Base-by-base conservation (phyloP, 208 protist genomes). In the Leptomonas pyrrhocoris region DNA sequence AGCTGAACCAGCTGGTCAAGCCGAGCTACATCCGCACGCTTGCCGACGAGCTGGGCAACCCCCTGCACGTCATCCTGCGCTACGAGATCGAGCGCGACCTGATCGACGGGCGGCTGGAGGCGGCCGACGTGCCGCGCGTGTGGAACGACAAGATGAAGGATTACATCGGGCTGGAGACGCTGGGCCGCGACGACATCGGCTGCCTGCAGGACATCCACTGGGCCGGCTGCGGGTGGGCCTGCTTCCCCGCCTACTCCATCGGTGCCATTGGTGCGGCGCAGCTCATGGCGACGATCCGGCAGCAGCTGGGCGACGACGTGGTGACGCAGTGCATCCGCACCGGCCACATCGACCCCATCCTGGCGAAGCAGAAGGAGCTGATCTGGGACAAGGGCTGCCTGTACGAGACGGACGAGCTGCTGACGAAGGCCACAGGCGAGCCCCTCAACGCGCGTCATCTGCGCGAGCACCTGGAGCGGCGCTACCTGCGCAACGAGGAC, bases 21-120 rank as follows among this genome's bases (percentile, higher is more conserved):
- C 90, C 90, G 2, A 77, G 84, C 40, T 82, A 77, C 48, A 97
- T 97, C 58, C 90, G 95, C 45, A 84, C 97, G n/a, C 34, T 80
- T 40, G 85, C 93, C 0, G 95, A 98, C 54, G 95, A 98, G 82
- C 72, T 98, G 36, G 92, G 84, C 70, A 97, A 98, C 83, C 85
- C 90, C 0, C 64, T 97, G 67, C 95, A 98, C 73, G 68, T 98
- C 49, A 83, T 97, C 28, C 61, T 98, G 51, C 83, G 95, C 34
- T 97, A 90, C 79, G 92, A 96, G 53, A 93, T 98, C 25, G 93
- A 98, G 77, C 82, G 84, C 40, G 89, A 61, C 21, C 68, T 98
- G 16, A 85, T 98, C 15, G 82, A 93, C 46, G 93, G 89, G 28
- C 77, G 69, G 12, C 71, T 95, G 57, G 77, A 89, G 71, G 86